Conservation (phyloP, 257 asterid species). For the Paulownia fortunei region DNA sequence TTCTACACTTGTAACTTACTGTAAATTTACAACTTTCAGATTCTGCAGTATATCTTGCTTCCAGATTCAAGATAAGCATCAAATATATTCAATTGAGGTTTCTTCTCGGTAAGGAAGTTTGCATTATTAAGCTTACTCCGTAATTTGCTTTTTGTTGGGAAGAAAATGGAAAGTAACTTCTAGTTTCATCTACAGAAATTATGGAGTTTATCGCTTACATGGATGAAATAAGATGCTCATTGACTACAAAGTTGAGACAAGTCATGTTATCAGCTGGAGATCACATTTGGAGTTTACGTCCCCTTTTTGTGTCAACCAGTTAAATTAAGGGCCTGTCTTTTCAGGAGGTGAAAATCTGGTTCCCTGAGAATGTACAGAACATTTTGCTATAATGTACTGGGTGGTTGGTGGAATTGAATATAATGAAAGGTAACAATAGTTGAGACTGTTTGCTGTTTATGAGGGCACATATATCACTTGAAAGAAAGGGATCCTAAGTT, state of each 20-base stretch:
- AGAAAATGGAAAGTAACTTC: conserved; percentile 10
- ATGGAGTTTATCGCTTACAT: conserved; percentile 46
- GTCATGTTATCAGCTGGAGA: conserved; percentile 38
- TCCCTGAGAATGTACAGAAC: neutral
- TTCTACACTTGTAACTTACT: neutral
- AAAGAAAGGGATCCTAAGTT: neutral
- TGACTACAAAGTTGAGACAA: conserved; percentile 31
- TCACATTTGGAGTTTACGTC: conserved; percentile 29
- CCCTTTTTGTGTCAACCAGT: neutral
- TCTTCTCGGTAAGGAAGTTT: conserved; percentile 59
- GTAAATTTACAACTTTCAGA: conserved; percentile 45
- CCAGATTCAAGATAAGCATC: conserved; percentile 56
- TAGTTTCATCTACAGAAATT: conserved; percentile 42
- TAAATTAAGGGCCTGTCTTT: neutral
- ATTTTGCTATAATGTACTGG: neutral
- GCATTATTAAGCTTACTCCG: neutral
- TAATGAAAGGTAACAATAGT: neutral
- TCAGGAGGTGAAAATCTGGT: neutral
- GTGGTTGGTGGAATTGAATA: neutral
- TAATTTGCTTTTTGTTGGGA: neutral
- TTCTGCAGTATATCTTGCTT: conserved; percentile 33
- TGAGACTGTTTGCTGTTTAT: neutral
- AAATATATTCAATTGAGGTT: conserved; percentile 56
- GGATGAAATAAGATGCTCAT: conserved; percentile 34
- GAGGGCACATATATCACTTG: neutral